Conservation (phyloP, 148 eudicot genomes). For the Dysphania ambrosioides region DNA sequence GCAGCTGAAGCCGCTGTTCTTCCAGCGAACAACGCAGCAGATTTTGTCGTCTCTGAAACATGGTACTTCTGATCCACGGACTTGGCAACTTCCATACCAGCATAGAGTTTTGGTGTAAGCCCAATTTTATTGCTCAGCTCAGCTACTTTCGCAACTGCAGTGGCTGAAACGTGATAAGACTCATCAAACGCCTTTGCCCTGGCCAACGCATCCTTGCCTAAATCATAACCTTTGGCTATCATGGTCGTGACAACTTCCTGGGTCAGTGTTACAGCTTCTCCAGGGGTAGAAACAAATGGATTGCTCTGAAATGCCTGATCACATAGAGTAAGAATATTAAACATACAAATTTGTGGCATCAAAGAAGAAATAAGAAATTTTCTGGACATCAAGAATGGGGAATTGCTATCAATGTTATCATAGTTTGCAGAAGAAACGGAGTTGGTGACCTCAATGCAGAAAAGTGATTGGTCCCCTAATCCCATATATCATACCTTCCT, state of each 20-base stretch:
- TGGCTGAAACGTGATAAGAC: conserved; percentile 60
- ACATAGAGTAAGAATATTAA: conserved; percentile 12
- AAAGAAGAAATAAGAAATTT: background rate
- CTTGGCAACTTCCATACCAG: conserved; percentile 55
- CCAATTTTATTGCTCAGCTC: conserved; percentile 70
- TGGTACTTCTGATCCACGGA: conserved; percentile 57
- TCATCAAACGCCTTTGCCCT: conserved; percentile 76
- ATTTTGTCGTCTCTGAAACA: conserved; percentile 43
- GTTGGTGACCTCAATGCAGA: background rate
- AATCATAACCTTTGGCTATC: conserved; percentile 65
- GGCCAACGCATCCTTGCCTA: conserved; percentile 63
- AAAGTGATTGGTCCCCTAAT: background rate
- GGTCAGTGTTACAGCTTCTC: conserved; percentile 71
- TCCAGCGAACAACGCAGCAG: conserved; percentile 62
- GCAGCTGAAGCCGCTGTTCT: conserved; percentile 69
- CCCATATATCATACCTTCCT: too few species aligned
- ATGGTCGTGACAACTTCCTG: conserved; percentile 72
- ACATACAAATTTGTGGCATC: background rate
- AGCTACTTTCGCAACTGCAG: conserved; percentile 62
- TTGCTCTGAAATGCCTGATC: conserved; percentile 37
- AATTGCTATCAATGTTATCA: background rate
- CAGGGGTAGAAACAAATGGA: conserved; percentile 52
- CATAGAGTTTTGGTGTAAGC: conserved; percentile 53
- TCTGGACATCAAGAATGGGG: background rate
- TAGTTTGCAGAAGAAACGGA: background rate